phyloP scores from a whole-genome alignment of 2,329 filamentous ascomycete species.

The Ophiostoma tasmaniense region DNA sequence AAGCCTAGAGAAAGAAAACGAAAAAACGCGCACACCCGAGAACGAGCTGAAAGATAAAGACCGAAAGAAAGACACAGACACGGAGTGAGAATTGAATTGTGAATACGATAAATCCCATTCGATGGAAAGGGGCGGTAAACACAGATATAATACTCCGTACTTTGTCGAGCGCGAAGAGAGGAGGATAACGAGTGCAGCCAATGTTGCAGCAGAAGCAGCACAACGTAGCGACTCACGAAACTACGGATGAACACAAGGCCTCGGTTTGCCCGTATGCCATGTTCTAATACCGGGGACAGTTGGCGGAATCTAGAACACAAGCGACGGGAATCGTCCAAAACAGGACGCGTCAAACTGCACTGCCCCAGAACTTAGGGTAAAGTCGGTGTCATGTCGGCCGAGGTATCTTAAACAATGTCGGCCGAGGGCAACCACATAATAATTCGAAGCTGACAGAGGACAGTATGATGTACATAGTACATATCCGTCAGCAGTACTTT shows the following conservation, averaged over 20 bases:
- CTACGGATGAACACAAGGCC: background rate
- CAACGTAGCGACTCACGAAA: background rate
- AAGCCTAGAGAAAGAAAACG: background rate
- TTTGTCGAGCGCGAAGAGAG: too few species aligned
- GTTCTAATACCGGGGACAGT: background rate
- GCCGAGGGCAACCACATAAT: background rate
- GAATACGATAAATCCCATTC: background rate
- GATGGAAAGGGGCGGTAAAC: background rate
- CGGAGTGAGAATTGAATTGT: background rate
- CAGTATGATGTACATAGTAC: too few species aligned
- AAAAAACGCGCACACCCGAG: background rate
- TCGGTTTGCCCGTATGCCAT: too few species aligned
- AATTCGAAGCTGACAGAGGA: too few species aligned
- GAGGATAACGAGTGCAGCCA: background rate
- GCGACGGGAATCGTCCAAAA: background rate
- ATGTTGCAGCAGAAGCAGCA: background rate
- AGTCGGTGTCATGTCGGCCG: background rate
- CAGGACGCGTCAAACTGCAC: conserved; percentile 1
- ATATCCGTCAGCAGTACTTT: too few species aligned
- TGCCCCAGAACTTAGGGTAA: background rate
- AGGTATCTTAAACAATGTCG: background rate
- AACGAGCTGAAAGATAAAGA: background rate
- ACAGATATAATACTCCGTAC: background rate
- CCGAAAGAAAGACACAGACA: background rate
- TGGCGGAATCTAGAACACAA: background rate